A percentile compares a stretch with the other conserved stretches of the same genome.
phyloP scores from a whole-genome alignment of 345 rosid genomes.

The Citrus sinensis region DVS_A1.0 CM039163.1:47604001-47604500 shows the following conservation, averaged over 20 bases:
- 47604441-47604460: neutral
- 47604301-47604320: slow-evolving; percentile 18
- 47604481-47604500: neutral
- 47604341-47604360: neutral
- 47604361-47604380: slow-evolving; percentile 24
- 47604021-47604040: neutral
- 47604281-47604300: slow-evolving; percentile 31
- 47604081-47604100: slow-evolving; percentile 98
- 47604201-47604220: slow-evolving; percentile 54
- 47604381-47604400: slow-evolving; percentile 36
- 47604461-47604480: neutral
- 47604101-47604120: slow-evolving; percentile 94
- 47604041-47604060: neutral
- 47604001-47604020: neutral
- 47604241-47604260: slow-evolving; percentile 9
- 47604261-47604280: slow-evolving; percentile 20
- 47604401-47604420: slow-evolving; percentile 18
- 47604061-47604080: slow-evolving; percentile 45
- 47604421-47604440: slow-evolving; percentile 1
- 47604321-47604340: slow-evolving; percentile 20
- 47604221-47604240: neutral
- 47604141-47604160: slow-evolving; percentile 80
- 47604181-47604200: slow-evolving; percentile 98
- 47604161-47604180: slow-evolving; percentile 99
- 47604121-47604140: slow-evolving; percentile 84